Conservation (phyloP, 345 rosid species). For the Rubroshorea leprosula region DNA sequence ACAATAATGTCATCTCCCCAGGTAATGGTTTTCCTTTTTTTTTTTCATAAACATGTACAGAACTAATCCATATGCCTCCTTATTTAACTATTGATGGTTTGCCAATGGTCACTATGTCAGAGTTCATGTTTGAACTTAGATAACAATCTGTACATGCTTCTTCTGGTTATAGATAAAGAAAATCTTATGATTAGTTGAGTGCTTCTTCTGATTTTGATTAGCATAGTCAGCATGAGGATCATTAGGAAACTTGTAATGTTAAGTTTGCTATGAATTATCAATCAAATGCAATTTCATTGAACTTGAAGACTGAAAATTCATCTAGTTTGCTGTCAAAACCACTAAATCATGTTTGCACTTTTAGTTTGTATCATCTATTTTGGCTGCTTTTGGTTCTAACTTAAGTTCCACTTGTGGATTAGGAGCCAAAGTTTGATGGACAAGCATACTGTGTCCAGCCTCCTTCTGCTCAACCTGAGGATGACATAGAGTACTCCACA, state of each 20-base stretch:
- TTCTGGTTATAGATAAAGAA: too few relatives aligned
- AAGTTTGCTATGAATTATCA: not conserved
- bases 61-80: conserved; percentile 2
- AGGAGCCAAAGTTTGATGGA: conserved; percentile 32
- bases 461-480: conserved; percentile 19
- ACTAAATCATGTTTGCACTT: too few relatives aligned
- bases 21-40: conserved; percentile 29
- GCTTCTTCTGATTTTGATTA: too few relatives aligned
- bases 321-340: too few relatives aligned
- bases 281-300: too few relatives aligned
- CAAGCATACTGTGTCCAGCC: conserved; percentile 23
- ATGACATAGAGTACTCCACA: conserved; percentile 13
- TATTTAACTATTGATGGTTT: too few relatives aligned
- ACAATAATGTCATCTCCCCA: conserved; percentile 15
- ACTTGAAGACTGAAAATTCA: too few relatives aligned
- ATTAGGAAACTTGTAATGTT: too few relatives aligned
- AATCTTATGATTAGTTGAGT: too few relatives aligned
- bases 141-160: not conserved
- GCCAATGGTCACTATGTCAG: too few relatives aligned
- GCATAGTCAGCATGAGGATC: too few relatives aligned
- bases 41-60: not conserved
- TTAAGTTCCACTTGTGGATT: conserved; percentile 9
- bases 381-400: conserved; percentile 3
- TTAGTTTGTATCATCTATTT: too few relatives aligned
- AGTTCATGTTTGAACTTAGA: not conserved